phyloP scores from a whole-genome alignment of 2,329 filamentous ascomycete genomes.

The Blastomyces emzantsi region DNA sequence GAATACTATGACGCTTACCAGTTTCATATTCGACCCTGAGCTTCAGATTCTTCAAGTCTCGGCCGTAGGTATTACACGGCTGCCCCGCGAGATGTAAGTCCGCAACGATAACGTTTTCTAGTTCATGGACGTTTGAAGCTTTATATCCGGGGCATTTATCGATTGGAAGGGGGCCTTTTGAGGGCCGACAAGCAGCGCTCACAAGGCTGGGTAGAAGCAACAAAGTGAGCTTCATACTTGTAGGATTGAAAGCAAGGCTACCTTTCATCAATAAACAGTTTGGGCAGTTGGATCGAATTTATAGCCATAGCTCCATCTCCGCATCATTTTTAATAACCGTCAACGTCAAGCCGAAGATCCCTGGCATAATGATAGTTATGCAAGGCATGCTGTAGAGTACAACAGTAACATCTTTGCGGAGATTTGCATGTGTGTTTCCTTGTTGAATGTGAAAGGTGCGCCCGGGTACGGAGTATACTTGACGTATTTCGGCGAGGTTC shows the following conservation, averaged over 20 bases:
- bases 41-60: slow-evolving; percentile 45
- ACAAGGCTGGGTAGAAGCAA: slow-evolving; percentile 3
- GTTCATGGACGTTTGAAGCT: slow-evolving; percentile 13
- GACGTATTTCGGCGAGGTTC: background rate
- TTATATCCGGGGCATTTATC: slow-evolving; percentile 17
- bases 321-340: background rate
- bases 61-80: slow-evolving; percentile 50
- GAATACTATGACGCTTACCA: slow-evolving; percentile 29
- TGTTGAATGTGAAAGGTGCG: background rate
- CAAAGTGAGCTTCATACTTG: background rate
- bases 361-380: background rate
- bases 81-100: slow-evolving; percentile 57
- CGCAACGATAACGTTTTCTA: slow-evolving; percentile 48
- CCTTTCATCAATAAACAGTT: background rate
- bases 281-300: background rate
- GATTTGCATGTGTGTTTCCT: background rate
- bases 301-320: background rate
- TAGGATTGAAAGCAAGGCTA: background rate
- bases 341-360: background rate
- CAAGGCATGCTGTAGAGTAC: background rate
- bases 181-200: slow-evolving; percentile 2
- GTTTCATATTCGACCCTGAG: slow-evolving; percentile 50
- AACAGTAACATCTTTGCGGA: slow-evolving; percentile 2
- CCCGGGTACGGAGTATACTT: background rate
- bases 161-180: background rate